These are phyloP conservation scores for Moesziomyces antarcticus DNA, from an alignment of 1,284 basidiomycete genomes.

Conservation along the genomic window DNA sequence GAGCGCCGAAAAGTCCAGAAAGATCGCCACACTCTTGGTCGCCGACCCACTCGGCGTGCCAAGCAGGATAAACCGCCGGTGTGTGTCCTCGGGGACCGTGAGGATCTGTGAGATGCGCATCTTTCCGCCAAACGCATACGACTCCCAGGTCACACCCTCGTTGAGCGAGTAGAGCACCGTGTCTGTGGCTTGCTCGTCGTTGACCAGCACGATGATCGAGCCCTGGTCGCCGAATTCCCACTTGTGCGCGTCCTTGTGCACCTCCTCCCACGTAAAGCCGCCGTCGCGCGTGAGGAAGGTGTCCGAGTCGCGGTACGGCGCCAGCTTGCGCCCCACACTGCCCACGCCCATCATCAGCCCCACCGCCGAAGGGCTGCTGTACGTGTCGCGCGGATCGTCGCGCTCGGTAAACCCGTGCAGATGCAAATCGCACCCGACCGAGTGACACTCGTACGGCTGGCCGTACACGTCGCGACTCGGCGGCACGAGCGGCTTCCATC, in stretches of 20 bases:
- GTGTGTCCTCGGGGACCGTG: slow-evolving; percentile 90
- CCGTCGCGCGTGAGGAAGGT: slow-evolving; percentile 96
- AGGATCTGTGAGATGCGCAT: slow-evolving; percentile 82
- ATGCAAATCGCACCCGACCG: slow-evolving; percentile 84
- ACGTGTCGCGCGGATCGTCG: slow-evolving; percentile 86
- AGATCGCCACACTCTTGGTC: slow-evolving; percentile 77
- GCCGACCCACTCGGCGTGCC: slow-evolving; percentile 73
- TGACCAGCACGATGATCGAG: slow-evolving; percentile 89
- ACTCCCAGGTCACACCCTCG: slow-evolving; percentile 86
- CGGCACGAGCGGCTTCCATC: slow-evolving; percentile 84
- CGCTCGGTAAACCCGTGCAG: slow-evolving; percentile 97
- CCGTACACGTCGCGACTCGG: slow-evolving; percentile 83
- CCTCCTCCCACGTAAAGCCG: slow-evolving; percentile 97
- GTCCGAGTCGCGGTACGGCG: slow-evolving; percentile 85
- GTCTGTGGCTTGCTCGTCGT: slow-evolving; percentile 93
- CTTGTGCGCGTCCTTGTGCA: slow-evolving; percentile 95
- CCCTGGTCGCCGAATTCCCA: slow-evolving; percentile 99
- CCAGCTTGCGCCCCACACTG: slow-evolving; percentile 89
- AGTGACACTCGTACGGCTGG: slow-evolving; percentile 78
- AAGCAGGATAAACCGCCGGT: slow-evolving; percentile 87
- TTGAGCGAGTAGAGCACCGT: slow-evolving; percentile 87
- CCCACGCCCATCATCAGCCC: slow-evolving; percentile 96
- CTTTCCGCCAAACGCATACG: slow-evolving; percentile 85
- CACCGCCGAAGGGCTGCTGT: slow-evolving; percentile 88
- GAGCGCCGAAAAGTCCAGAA: slow-evolving; percentile 87